phyloP scores from a whole-genome alignment of 2,329 filamentous ascomycete genomes.

The Talaromyces islandicus region DNA sequence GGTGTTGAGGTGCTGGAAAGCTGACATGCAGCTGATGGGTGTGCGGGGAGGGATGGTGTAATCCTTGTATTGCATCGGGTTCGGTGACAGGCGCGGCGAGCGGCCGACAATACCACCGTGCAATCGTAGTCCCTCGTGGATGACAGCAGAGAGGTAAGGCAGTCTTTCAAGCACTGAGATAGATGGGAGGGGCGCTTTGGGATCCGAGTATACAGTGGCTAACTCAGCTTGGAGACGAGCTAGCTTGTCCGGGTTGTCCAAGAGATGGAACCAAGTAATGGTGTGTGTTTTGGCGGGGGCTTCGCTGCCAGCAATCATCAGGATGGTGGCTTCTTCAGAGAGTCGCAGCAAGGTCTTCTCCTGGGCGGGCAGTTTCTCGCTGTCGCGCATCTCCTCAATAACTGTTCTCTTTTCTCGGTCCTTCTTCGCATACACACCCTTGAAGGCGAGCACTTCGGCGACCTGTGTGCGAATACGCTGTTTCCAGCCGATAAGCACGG shows the following conservation, averaged over 20 bases:
- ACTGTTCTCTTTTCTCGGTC: background rate
- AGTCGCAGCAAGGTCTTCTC: background rate
- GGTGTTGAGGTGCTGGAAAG: background rate
- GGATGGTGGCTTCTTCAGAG: background rate
- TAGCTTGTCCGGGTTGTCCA: background rate
- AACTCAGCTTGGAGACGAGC: background rate
- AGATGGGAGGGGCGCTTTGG: background rate
- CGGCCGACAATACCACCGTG: slow-evolving; percentile 14
- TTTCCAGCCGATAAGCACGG: background rate
- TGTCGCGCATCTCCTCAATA: background rate
- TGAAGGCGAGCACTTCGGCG: background rate
- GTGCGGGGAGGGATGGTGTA: background rate
- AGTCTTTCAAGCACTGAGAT: background rate
- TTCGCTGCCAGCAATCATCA: background rate
- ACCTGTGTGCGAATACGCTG: background rate
- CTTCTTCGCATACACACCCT: background rate
- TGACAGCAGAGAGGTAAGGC: background rate
- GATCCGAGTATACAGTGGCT: background rate
- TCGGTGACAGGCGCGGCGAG: slow-evolving; percentile 7
- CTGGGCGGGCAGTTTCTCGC: background rate
- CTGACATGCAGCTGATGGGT: background rate
- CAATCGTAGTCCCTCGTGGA: background rate
- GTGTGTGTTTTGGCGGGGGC: background rate
- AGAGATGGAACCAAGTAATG: background rate
- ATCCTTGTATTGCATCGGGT: background rate